phyloP scores from a whole-genome alignment of 306 rosid genomes.

The Gillenia trifoliata region DNA sequence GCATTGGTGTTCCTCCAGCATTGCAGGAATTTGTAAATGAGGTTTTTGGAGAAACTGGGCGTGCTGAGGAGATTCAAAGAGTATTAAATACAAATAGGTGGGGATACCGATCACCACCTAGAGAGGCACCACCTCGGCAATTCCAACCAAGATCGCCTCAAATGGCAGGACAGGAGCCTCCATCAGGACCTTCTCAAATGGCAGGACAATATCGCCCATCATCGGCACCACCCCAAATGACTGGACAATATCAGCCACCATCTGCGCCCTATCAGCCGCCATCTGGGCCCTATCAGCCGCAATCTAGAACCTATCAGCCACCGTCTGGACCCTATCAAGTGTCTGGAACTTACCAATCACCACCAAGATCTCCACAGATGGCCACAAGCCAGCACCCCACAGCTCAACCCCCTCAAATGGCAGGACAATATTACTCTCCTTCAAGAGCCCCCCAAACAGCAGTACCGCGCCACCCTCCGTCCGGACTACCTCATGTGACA shows the following conservation, averaged over 20 bases:
- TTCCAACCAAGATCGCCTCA: conserved; percentile 35
- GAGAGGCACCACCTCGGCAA: conserved; percentile 17
- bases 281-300: conserved; percentile 10
- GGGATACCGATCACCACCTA: conserved; percentile 30
- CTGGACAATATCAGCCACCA: conserved; percentile 17
- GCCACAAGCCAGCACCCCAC: conserved; percentile 19
- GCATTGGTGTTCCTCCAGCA: conserved; percentile 66
- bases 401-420: conserved; percentile 14
- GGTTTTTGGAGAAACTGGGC: conserved; percentile 55
- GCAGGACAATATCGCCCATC: background rate
- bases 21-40: conserved; percentile 49
- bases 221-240: conserved; percentile 20
- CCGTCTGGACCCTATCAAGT: conserved; percentile 18
- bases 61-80: conserved; percentile 66
- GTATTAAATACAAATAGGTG: conserved; percentile 43
- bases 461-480: background rate
- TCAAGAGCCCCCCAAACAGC: conserved; percentile 11
- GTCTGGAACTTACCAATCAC: conserved; percentile 9
- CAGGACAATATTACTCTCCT: conserved; percentile 18
- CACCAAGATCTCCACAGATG: conserved; percentile 9
- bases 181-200: conserved; percentile 31
- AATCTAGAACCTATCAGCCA: conserved; percentile 12
- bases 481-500: background rate
- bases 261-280: conserved; percentile 22
- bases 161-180: conserved; percentile 24